phyloP scores from a whole-genome alignment of 208 protist species.

The Acanthamoeba royreba region DNA sequence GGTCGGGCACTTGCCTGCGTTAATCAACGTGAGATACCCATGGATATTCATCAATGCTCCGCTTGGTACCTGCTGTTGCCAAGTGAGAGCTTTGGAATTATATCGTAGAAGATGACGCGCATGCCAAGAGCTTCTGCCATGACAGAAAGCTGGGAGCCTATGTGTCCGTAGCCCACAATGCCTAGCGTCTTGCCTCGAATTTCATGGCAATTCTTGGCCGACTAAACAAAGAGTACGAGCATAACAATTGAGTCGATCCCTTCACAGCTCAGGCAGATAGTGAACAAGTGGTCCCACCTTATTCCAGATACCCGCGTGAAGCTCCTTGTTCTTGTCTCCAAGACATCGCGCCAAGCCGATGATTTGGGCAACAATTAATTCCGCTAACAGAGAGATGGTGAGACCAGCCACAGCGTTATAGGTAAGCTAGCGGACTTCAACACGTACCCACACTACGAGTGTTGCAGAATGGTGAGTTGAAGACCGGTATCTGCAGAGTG shows the following conservation, averaged over 20 bases:
- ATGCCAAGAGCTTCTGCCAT: conserved; percentile 91
- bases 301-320: conserved; percentile 88
- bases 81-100: conserved; percentile 84
- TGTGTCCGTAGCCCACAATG: conserved; percentile 93
- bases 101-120: conserved; percentile 90
- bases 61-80: conserved; percentile 84
- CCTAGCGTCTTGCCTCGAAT: conserved; percentile 67
- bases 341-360: conserved; percentile 87
- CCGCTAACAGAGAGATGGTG: too few species aligned
- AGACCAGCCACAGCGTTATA: too few species aligned
- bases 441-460: conserved; percentile 86
- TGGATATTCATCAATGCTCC: too few species aligned
- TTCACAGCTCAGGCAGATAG: too few species aligned
- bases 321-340: conserved; percentile 84
- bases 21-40: neutral
- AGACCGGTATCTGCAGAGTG: conserved; percentile 87
- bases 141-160: conserved; percentile 89
- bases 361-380: conserved; percentile 89
- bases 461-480: conserved; percentile 93
- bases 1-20: conserved; percentile 62
- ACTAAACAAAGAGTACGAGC: neutral
- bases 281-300: conserved; percentile 76
- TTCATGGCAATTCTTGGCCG: conserved; percentile 55
- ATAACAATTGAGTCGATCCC: neutral
- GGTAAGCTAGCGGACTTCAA: neutral